These are phyloP conservation scores for Setaria italica DNA, from an alignment of 202 grass and related monocot species.

Conservation along the genomic window DNA sequence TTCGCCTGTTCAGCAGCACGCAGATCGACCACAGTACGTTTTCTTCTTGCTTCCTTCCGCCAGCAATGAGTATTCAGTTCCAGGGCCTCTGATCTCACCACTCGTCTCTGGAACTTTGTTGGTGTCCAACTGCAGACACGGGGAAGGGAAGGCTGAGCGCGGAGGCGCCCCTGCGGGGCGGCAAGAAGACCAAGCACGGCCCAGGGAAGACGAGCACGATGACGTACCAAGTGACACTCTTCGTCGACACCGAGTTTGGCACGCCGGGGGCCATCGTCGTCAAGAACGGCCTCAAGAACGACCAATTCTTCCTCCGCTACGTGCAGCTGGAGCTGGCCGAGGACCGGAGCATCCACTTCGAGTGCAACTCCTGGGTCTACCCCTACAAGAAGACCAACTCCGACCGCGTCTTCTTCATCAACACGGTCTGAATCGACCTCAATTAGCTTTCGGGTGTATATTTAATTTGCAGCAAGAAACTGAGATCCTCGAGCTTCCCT, in stretches of 20 bases:
- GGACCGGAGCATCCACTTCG: constrained; percentile 69
- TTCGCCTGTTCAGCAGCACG: constrained; percentile 73
- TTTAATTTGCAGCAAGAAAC: background rate
- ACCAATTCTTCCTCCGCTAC: constrained; percentile 78
- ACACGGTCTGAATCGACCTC: constrained; percentile 51
- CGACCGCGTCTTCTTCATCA: constrained; percentile 90
- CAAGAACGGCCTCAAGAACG: constrained; percentile 54
- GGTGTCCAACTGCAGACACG: constrained; percentile 43
- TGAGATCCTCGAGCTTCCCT: background rate
- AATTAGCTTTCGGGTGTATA: background rate
- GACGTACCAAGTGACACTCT: constrained; percentile 62
- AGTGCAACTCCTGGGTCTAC: constrained; percentile 97
- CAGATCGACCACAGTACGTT: constrained; percentile 64
- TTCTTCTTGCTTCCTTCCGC: background rate
- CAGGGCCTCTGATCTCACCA: background rate
- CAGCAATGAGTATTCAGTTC: background rate
- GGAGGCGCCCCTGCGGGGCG: constrained; percentile 54
- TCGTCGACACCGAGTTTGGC: constrained; percentile 64
- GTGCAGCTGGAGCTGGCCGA: constrained; percentile 57
- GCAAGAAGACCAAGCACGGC: constrained; percentile 79
- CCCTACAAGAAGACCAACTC: constrained; percentile 66
- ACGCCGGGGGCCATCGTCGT: constrained; percentile 72
- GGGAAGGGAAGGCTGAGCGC: constrained; percentile 67
- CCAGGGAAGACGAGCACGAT: constrained; percentile 60
- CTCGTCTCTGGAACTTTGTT: background rate